Evolutionary conservation across 2,329 filamentous ascomycete species (phyloP).

Genomic region (Alternaria sp.): DNA sequence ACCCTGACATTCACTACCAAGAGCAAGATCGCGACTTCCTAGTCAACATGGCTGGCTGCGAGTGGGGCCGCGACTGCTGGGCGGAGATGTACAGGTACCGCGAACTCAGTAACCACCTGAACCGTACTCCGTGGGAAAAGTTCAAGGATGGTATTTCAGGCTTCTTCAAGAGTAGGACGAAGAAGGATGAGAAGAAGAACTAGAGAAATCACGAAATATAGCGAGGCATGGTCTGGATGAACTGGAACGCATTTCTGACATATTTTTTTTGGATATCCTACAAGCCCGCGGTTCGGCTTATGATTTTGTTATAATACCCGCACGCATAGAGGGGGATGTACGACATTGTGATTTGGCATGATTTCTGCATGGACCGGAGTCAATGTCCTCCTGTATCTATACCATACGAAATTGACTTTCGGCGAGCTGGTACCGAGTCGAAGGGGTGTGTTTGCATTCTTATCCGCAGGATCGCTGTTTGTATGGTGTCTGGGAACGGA

Average conservation of each 20-base stretch:
- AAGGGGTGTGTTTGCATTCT: constrained; percentile 7
- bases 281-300: constrained; percentile 16
- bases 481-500: neutral
- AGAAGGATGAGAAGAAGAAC: constrained; percentile 33
- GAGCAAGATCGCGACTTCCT: constrained; percentile 87
- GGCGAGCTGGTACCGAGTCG: constrained; percentile 4
- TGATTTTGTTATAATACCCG: constrained; percentile 25
- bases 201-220: constrained; percentile 6
- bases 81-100: constrained; percentile 96
- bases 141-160: constrained; percentile 59
- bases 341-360: constrained; percentile 16
- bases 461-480: constrained; percentile 3
- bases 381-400: constrained; percentile 12
- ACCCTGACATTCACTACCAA: constrained; percentile 84
- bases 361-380: constrained; percentile 17
- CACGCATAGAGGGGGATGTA: constrained; percentile 17
- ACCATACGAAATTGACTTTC: constrained; percentile 13
- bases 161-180: constrained; percentile 44
- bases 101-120: constrained; percentile 87
- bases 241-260: constrained; percentile 16
- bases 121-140: constrained; percentile 81
- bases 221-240: constrained; percentile 9
- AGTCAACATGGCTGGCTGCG: constrained; percentile 98
- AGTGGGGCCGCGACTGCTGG: constrained; percentile 98
- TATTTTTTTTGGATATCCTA: constrained; percentile 21